These are phyloP conservation scores for Selaginella moellendorffii DNA, from an alignment of 75 land plant genomes.

Conservation along the genomic window DNA sequence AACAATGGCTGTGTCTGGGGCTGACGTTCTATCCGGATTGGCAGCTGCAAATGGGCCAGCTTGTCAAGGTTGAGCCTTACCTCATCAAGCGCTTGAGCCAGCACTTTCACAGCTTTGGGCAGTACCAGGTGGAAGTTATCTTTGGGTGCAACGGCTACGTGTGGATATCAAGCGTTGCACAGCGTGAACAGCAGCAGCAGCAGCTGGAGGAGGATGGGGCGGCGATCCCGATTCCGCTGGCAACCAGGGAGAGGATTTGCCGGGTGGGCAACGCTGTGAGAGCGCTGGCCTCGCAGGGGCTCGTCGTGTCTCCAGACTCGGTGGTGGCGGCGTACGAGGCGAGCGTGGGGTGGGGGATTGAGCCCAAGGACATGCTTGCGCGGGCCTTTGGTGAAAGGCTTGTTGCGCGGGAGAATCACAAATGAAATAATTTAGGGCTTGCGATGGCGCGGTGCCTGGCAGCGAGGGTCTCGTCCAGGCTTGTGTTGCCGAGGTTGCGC, in stretches of 20 bases:
- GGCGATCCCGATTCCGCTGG: constrained; percentile 11
- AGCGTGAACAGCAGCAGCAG: background rate
- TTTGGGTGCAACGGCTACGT: constrained; percentile 86
- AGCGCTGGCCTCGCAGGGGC: constrained; percentile 51
- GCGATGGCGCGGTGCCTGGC: too few species aligned
- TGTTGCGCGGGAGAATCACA: constrained; percentile 81
- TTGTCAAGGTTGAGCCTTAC: constrained; percentile 65
- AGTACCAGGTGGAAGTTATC: constrained; percentile 69
- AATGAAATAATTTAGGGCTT: too few species aligned
- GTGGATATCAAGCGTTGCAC: constrained; percentile 41
- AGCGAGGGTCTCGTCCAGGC: too few species aligned
- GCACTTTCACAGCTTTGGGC: constrained; percentile 74
- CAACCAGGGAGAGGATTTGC: constrained; percentile 57
- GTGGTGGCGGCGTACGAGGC: constrained; percentile 42
- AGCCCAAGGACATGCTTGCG: constrained; percentile 67
- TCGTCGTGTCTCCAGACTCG: constrained; percentile 41
- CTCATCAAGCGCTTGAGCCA: constrained; percentile 77
- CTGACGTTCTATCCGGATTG: background rate
- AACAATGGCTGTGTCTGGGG: background rate
- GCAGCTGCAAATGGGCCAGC: constrained; percentile 81
- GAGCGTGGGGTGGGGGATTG: constrained; percentile 37
- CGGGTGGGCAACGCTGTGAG: constrained; percentile 73
- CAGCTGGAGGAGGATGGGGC: background rate
- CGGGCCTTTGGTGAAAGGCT: constrained; percentile 59
- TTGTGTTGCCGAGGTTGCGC: too few species aligned